Base-by-base conservation (phyloP, 1,284 basidiomycete species). In the Microbotryum violaceum region DNA sequence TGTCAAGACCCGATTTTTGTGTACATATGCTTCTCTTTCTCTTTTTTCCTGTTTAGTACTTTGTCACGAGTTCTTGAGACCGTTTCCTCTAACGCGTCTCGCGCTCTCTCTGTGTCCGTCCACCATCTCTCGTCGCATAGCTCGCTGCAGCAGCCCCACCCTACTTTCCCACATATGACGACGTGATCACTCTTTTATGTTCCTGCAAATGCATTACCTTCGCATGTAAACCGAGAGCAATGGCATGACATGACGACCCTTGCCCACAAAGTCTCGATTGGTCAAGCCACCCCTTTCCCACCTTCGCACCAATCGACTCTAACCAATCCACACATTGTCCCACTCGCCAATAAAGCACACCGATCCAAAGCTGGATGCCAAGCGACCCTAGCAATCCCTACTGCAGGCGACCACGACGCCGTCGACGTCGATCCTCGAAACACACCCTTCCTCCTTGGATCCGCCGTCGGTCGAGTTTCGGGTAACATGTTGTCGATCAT, bases 301-400 rank as follows among this genome's bases (percentile, higher is more conserved):
- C 57, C 63, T 45, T 70, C 68, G 8, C 55, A 33, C 63, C 66
- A 82, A 71, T 96, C 91, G 6, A 97, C 80, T 52, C 92, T 78
- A 70, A 88, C 91, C 20, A 96, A 75, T 1, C 92, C 91, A n/a
- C 84, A 84, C 3, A 83, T 88, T 5, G 85, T 89, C 0, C 84
- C 86, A 25, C 84, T 86, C 5, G 88, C 91, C 25, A 93, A 75
- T 69, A 91, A 72, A 0, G 82, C 81, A 1, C 85, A 83, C 1
- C 80, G 78, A 2, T 76, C 82, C 0, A 92, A 76, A 1, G 88
- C 89, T 46, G 78, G 81, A 71, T 93, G 87, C 92, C 92, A 97
- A 3, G 76, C 78, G 0, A 87, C 85, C 3, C 85, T 81, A 56
- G 88, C 84, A 2, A 94, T 79, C 7, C 83, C 85, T 1, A 91